Evolutionary conservation across 2,329 filamentous ascomycete species (phyloP).

Genomic region (Pyrenophora graminea): DNA sequence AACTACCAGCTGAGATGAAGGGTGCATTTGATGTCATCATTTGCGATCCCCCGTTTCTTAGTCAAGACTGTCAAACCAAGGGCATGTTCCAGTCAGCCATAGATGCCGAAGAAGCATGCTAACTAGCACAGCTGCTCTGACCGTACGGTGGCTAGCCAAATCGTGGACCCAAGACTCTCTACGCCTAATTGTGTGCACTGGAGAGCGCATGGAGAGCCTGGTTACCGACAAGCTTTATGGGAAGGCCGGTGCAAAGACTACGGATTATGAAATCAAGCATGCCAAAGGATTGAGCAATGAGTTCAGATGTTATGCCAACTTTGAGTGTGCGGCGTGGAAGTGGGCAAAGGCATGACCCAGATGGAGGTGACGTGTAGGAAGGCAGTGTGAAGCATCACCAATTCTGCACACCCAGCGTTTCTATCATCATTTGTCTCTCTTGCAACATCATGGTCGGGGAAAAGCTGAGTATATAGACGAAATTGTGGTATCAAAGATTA

Average conservation of each 20-base stretch:
- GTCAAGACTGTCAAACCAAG: slow-evolving; percentile 80
- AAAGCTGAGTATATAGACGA: no score
- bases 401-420: no score
- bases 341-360: slow-evolving; percentile 28
- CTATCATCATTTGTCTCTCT: no score
- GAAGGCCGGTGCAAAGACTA: slow-evolving; percentile 65
- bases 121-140: slow-evolving; percentile 65
- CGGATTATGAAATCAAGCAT: slow-evolving; percentile 70
- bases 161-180: slow-evolving; percentile 45
- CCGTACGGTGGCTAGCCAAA: slow-evolving; percentile 72
- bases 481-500: no score
- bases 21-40: slow-evolving; percentile 70
- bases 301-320: slow-evolving; percentile 80
- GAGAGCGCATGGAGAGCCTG: slow-evolving; percentile 72
- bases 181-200: slow-evolving; percentile 70
- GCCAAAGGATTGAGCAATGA: slow-evolving; percentile 77
- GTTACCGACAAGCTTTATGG: slow-evolving; percentile 67
- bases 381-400: no score
- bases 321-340: slow-evolving; percentile 61
- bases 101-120: not conserved
- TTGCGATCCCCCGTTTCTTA: slow-evolving; percentile 78
- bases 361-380: not conserved
- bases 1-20: slow-evolving; percentile 66
- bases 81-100: slow-evolving; percentile 48
- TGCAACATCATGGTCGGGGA: no score